These are phyloP conservation scores for Mortierella claussenii DNA, from an alignment of 192 early-diverging fungal genomes.

Conservation along the genomic window DNA sequence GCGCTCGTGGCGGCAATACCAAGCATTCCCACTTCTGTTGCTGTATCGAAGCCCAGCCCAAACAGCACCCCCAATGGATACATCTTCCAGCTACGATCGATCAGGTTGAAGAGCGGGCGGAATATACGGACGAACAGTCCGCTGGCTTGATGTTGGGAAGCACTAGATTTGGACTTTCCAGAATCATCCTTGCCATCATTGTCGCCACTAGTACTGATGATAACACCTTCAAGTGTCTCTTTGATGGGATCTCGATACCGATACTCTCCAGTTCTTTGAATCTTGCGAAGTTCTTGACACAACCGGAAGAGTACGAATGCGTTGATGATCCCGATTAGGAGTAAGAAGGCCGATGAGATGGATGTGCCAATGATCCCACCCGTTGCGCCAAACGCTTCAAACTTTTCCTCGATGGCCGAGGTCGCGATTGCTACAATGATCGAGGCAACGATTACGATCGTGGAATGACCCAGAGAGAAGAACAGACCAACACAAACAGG, in stretches of 20 bases:
- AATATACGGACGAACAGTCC: slow-evolving; percentile 61
- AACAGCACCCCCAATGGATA: slow-evolving; percentile 71
- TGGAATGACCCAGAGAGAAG: slow-evolving; percentile 79
- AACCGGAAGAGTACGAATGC: slow-evolving; percentile 57
- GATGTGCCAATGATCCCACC: slow-evolving; percentile 70
- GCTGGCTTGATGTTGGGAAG: slow-evolving; percentile 3
- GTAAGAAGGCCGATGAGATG: slow-evolving; percentile 67
- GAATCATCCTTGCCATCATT: neutral
- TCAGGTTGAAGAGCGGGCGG: slow-evolving; percentile 58
- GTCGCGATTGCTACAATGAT: slow-evolving; percentile 59
- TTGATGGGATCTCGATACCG: slow-evolving; percentile 22
- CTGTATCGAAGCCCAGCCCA: slow-evolving; percentile 81
- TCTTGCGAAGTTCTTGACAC: neutral
- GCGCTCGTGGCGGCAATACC: slow-evolving; percentile 67
- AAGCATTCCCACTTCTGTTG: slow-evolving; percentile 70
- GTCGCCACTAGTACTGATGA: neutral
- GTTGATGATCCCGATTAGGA: slow-evolving; percentile 67
- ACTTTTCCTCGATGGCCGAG: slow-evolving; percentile 52
- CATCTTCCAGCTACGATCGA: slow-evolving; percentile 74
- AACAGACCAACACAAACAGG: slow-evolving; percentile 73
- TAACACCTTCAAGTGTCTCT: neutral
- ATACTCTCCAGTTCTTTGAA: slow-evolving; percentile 15
- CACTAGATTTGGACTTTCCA: neutral
- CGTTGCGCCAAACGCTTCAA: slow-evolving; percentile 57
- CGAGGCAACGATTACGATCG: slow-evolving; percentile 67